Base-by-base conservation (phyloP, 768 basidiomycete genomes). In the Leccinum ochraceum region DNA sequence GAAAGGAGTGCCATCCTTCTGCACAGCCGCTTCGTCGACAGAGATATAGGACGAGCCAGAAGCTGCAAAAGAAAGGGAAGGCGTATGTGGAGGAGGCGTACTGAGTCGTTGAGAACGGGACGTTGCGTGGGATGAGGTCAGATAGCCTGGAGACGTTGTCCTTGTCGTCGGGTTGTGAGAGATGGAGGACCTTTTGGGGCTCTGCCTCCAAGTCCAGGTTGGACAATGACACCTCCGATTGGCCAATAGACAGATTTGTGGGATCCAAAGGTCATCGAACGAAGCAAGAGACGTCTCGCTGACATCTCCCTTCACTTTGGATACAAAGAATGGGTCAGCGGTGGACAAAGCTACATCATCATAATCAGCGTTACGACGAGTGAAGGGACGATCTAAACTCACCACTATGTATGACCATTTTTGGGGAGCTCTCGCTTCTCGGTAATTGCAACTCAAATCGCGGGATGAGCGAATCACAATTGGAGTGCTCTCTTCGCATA, bases 171-270 rank as follows among this genome's bases (percentile, higher is more conserved):
- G 61, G 32, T 22, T 60, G 65, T 11, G 65, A 53, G 0, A 65
- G 66, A 17, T 62, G 58, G 7, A 70, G 44, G 20, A 64, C 70
- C 37, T 65, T 64, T 34, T 66, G 68, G 20, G 72, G 67, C 42
- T 73, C 76, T 50, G 66, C 69, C 53, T 75, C 74, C 24, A 65
- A 36, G 46, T 74, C 73, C 10, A 80, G 53, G 28, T 71, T 74
- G 26, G 69, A 72, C 9, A 76, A 63, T 2, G 75, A 76, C 20
- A 77, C 70, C 53, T 77, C 77, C 11, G 75, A 76, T 49, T 74
- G 71, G 26, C 73, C 75, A n/a, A 77, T 73, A 16, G 71, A 75
- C 57, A 75, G 57, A 34, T 76, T 77, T 28, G 59, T 63, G 17
- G 72, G 71, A 34, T 73, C 69, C 62, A 72, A 52, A 26, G 69